Evolutionary conservation across 2,329 filamentous ascomycete species (phyloP).

Genomic region (Colletotrichum australisinense): DNA sequence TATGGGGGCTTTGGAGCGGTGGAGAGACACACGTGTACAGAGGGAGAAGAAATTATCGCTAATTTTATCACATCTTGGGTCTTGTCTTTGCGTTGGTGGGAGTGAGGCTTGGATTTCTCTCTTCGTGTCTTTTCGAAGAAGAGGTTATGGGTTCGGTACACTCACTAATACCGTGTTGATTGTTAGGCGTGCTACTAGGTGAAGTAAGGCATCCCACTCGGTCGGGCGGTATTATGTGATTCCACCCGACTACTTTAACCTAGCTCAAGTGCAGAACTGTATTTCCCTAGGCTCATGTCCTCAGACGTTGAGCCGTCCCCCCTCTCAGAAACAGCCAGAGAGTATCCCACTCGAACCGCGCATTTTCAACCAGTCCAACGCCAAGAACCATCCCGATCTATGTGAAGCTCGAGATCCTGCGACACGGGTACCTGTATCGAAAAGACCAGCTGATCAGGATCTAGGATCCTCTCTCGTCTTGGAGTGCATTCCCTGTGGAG

Average conservation of each 20-base stretch:
- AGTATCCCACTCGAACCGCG: background rate
- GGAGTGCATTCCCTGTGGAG: background rate
- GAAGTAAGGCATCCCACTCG: no score
- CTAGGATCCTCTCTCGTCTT: no score
- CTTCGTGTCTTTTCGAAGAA: no score
- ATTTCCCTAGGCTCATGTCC: background rate
- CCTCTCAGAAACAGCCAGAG: background rate
- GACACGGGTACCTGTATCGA: background rate
- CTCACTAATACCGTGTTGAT: no score
- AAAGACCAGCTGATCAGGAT: background rate
- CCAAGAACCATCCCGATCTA: background rate
- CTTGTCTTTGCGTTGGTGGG: no score
- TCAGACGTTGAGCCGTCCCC: background rate
- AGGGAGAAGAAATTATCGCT: background rate
- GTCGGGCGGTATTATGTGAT: no score
- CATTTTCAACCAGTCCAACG: background rate
- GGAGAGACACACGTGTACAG: background rate
- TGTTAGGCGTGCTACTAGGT: no score
- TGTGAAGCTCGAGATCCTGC: background rate
- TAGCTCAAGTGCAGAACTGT: no score
- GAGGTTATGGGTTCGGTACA: no score
- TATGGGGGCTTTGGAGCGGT: no score
- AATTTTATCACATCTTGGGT: background rate
- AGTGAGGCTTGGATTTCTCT: no score
- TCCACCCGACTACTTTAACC: no score